A percentile compares a stretch with the other conserved stretches of the same genome.
Evolutionary conservation across 192 early-diverging fungal species (phyloP).

Genomic region (Dissophora globulifera): DNA sequence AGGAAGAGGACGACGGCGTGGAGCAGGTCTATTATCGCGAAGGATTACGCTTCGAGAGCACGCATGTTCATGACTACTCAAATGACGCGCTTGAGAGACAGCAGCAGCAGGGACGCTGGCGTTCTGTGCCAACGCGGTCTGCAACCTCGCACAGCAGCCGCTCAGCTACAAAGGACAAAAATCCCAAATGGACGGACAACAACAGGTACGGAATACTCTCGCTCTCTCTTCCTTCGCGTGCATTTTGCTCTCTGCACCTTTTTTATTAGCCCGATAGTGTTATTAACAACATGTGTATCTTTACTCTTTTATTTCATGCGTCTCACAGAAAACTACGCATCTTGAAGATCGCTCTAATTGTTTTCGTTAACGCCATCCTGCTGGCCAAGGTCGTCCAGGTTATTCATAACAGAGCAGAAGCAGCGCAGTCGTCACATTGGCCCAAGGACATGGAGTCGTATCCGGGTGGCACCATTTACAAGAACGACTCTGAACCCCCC

Average conservation of each 20-base stretch:
- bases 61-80: slow-evolving; percentile 2
- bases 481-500: not conserved
- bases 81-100: slow-evolving; percentile 5
- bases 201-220: slow-evolving; percentile 9
- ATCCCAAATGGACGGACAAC: slow-evolving; percentile 6
- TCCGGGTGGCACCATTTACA: slow-evolving; percentile 19
- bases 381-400: slow-evolving; percentile 24
- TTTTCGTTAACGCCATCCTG: slow-evolving; percentile 31
- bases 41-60: not conserved
- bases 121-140: slow-evolving; percentile 5
- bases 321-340: slow-evolving; percentile 22
- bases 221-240: not conserved
- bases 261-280: no score
- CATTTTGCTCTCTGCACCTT: not conserved
- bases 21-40: slow-evolving; percentile 9
- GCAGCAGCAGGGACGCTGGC: slow-evolving; percentile 22
- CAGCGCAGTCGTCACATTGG: slow-evolving; percentile 6
- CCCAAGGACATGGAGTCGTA: slow-evolving; percentile 26
- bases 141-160: not conserved
- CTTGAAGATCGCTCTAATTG: slow-evolving; percentile 27
- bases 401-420: not conserved
- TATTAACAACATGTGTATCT: not conserved
- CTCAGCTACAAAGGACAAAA: slow-evolving; percentile 9
- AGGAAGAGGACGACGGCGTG: slow-evolving; percentile 16
- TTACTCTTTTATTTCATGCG: not conserved